Conservation (phyloP, 345 rosid species). For the Combretum micranthum region DNA sequence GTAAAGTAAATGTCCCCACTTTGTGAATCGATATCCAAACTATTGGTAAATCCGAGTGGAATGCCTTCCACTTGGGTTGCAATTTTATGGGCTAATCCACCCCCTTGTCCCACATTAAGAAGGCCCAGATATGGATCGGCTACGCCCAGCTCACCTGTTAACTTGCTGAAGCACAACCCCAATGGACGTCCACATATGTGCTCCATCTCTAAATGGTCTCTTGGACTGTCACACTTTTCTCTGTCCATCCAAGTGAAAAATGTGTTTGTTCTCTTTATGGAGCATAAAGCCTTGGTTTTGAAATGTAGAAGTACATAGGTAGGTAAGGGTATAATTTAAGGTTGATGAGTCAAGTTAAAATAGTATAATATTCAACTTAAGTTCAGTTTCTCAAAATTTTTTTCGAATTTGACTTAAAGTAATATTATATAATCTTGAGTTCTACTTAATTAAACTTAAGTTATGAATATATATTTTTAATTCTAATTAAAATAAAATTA, state of each 20-base stretch:
- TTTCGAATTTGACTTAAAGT: no score
- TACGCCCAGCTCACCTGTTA: conserved; percentile 32
- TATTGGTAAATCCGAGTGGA: conserved; percentile 23
- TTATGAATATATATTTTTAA: no score
- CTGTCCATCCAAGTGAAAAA: neutral
- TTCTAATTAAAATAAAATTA: no score
- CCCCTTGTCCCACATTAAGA: conserved; percentile 25
- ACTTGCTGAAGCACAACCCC: conserved; percentile 23
- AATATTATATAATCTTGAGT: no score
- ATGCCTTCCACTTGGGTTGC: conserved; percentile 17
- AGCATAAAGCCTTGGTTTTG: neutral
- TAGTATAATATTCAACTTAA: no score
- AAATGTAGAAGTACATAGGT: neutral
- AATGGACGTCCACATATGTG: conserved; percentile 37
- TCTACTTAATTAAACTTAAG: no score
- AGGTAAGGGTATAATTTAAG: neutral
- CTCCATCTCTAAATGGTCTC: conserved; percentile 15
- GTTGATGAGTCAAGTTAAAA: no score
- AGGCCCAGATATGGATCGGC: conserved; percentile 44
- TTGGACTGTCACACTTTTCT: conserved; percentile 22
- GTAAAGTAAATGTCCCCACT: conserved; percentile 30
- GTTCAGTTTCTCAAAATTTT: no score
- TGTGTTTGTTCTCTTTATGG: neutral
- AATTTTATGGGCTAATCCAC: conserved; percentile 18
- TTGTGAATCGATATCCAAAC: conserved; percentile 25